phyloP scores from a whole-genome alignment of 2,329 filamentous ascomycete species.

The Verticillium longisporum region DNA sequence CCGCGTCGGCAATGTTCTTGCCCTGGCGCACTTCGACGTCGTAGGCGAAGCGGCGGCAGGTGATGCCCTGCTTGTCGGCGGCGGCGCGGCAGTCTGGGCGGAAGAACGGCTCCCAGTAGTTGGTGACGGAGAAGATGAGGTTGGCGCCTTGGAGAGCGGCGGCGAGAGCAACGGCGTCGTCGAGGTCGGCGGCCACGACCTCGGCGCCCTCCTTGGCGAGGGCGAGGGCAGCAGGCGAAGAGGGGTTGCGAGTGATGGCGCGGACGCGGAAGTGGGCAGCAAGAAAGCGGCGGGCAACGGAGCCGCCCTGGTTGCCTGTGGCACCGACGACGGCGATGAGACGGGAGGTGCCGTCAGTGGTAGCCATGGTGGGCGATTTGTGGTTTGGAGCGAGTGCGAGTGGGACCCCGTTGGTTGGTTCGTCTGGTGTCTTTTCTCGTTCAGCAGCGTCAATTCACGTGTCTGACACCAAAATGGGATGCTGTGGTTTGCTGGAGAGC shows the following conservation, averaged over 20 bases:
- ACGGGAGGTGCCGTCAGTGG: conserved; percentile 11
- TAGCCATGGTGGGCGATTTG: background rate
- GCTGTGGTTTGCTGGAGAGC: background rate
- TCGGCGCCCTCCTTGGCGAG: conserved; percentile 35
- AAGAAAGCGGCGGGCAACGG: conserved; percentile 41
- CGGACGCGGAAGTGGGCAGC: conserved; percentile 35
- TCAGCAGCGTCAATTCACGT: background rate
- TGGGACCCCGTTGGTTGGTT: background rate
- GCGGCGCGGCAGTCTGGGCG: conserved; percentile 31
- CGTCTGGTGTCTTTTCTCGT: background rate
- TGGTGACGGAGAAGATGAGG: conserved; percentile 47
- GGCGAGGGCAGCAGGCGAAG: conserved; percentile 29
- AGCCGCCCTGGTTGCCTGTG: conserved; percentile 45
- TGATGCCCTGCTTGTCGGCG: conserved; percentile 29
- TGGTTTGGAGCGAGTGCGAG: too few relatives aligned
- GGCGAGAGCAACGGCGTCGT: conserved; percentile 30
- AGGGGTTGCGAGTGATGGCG: conserved; percentile 37
- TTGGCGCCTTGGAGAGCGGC: conserved; percentile 36
- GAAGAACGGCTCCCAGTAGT: conserved; percentile 48
- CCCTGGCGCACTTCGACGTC: conserved; percentile 43
- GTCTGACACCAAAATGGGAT: background rate
- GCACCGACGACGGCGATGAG: conserved; percentile 37
- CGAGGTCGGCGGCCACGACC: conserved; percentile 34
- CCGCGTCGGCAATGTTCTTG: conserved; percentile 48
- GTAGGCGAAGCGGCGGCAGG: conserved; percentile 35